These are phyloP conservation scores for Kodamaea alishanica DNA, from an alignment of 1,139 yeast species.

Conservation along the genomic window DNA sequence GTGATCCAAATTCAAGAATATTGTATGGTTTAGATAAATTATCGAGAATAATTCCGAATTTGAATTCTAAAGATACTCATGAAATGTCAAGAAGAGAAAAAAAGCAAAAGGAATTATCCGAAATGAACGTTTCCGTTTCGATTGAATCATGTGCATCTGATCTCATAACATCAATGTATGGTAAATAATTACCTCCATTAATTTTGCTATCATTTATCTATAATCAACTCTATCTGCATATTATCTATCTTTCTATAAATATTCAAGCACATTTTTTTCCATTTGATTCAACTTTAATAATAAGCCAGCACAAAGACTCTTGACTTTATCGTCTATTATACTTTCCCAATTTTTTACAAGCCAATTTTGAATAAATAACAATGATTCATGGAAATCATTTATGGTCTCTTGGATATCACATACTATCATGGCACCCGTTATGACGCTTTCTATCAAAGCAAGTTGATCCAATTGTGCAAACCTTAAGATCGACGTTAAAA, in stretches of 20 bases:
- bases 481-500: slow-evolving; percentile 24
- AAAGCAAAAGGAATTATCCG: slow-evolving; percentile 2
- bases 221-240: too few species aligned
- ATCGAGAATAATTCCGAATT: neutral
- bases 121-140: slow-evolving; percentile 4
- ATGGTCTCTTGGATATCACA: slow-evolving; percentile 44
- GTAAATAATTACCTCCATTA: too few species aligned
- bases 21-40: slow-evolving; percentile 22
- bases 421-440: slow-evolving; percentile 46
- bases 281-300: slow-evolving; percentile 34
- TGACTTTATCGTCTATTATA: slow-evolving; percentile 43
- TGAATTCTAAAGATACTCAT: too few species aligned
- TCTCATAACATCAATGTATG: too few species aligned
- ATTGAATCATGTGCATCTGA: neutral
- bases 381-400: slow-evolving; percentile 24
- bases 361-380: slow-evolving; percentile 39
- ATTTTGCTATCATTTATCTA: too few species aligned
- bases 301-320: slow-evolving; percentile 51
- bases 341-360: slow-evolving; percentile 42
- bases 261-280: too few species aligned
- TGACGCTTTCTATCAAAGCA: slow-evolving; percentile 43
- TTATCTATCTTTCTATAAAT: too few species aligned
- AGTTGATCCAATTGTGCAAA: slow-evolving; percentile 23
- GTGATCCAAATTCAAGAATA: slow-evolving; percentile 52
- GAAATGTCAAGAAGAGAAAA: neutral